Base-by-base conservation (phyloP, 257 asterid genomes). In the Anisodus acutangulus region DNA sequence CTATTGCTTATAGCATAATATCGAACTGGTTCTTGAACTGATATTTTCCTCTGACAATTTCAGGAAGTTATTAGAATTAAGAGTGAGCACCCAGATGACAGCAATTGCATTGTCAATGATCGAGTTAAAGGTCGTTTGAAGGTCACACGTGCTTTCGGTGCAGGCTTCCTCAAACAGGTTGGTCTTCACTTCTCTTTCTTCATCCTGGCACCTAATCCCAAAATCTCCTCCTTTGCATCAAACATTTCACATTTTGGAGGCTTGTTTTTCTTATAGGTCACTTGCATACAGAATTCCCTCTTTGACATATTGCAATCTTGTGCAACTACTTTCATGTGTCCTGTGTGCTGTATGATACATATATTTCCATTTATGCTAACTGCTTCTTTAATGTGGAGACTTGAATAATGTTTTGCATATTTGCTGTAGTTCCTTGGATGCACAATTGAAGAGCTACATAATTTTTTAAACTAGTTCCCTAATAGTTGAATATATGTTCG, bases 61-160 rank as follows among this genome's bases (percentile, higher is more conserved):
- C 94, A 95, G 99, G 99, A 94, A 91, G 92, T 95, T 80, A 87
- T 80, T 83, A 91, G 99, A 90, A 95, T 95, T 90, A 92, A 91
- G 94, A 93, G 90, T 68, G 99, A 95, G 90, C 99, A 95, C 88
- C 99, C 98, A 53, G 98, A 95, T 92, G 99, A 95, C 90, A 84
- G 89, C 59, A 91, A 91, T 89, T 95, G 99, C 87, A 95, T 95
- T 85, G 98, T 92, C 83, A 94, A 95, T 84, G 98, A 88, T 86
- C 90, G 98, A 89, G 99, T 94, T 35, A 95, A 95, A 90, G 98
- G 99, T 11, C 99, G 98, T 83, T 93, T 95, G 83, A 95, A 94
- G 90, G 99, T 95, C 78, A 95, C 99, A 79, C 98, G 99, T 83
- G 99, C 99, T 74, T 95, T 95, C 88, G 99, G 99, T 87, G 99